Base-by-base conservation (phyloP, 2,329 filamentous ascomycete genomes). In the Periconia digitata region DNA sequence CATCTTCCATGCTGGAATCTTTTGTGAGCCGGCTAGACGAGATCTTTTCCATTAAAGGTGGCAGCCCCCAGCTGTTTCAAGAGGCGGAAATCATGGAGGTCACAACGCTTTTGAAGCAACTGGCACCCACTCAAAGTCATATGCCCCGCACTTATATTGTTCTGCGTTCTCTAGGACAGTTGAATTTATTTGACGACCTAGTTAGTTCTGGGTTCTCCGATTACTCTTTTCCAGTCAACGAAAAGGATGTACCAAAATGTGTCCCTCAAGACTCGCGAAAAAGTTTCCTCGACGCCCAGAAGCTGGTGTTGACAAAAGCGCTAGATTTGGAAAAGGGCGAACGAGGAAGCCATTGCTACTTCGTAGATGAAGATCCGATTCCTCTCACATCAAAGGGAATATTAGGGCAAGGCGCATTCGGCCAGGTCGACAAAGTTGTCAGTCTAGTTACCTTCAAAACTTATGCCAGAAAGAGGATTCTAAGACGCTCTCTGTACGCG, bases 391-490 rank as follows among this genome's bases (percentile, higher is more conserved):
- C 52, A 5, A 50, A 50, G 8, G 51, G 47, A 4, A 12, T 37
- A 2, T 54, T 68, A 16, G 66, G 65, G 4, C 49, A 34, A 20
- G 64, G 67, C 8, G 47, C 46, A 1, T 62, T 52, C 45, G 58
- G 60, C 2, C 49, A 59, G 21, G 63, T 72, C 4, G 50, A 62
- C n/a, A 53, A 42, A 16, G 57, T 66, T 4, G 8, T 58, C 4
- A 67, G 58, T 44, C 44, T 37, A 23, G 49, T 61, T 7, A 68
- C 57, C 17, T 62, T 51, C 36, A 54, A 46, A 10, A 44, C 62
- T 16, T 70, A 62, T 50, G 68, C 68, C 5, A 51, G 60, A 4
- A 71, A 72, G 39, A 54, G 61, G 3, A 58, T 70, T 23, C 49
- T 46, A 6, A 48, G 66, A 18, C 32, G 51, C 6, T 23, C 39